phyloP scores from a whole-genome alignment of 2,329 filamentous ascomycete species.

The Phialophora chinensis region DNA sequence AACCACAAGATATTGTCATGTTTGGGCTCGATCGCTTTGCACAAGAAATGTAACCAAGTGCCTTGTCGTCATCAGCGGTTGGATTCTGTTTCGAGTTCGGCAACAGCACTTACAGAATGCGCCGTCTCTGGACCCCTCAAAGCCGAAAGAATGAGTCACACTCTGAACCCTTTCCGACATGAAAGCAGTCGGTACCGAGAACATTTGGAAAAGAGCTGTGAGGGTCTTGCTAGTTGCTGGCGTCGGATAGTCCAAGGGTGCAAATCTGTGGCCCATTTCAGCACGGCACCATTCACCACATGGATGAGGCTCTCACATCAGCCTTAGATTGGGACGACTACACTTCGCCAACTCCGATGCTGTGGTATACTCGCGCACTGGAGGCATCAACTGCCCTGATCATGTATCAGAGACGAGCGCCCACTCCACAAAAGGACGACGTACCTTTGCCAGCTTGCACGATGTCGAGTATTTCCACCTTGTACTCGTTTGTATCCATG shows the following conservation, averaged over 20 bases:
- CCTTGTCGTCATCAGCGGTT: slow-evolving; percentile 5
- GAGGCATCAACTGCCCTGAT: slow-evolving; percentile 3
- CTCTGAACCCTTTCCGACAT: slow-evolving; percentile 18
- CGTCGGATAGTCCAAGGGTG: slow-evolving; percentile 19
- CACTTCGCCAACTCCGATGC: not conserved
- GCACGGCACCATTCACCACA: not conserved
- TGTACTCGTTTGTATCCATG: slow-evolving; percentile 8
- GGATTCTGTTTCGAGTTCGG: not conserved
- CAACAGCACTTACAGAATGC: slow-evolving; percentile 5
- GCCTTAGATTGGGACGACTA: not conserved
- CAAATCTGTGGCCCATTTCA: slow-evolving; percentile 14
- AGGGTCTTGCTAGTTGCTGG: slow-evolving; percentile 10
- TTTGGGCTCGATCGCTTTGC: slow-evolving; percentile 19
- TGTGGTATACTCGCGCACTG: slow-evolving; percentile 4
- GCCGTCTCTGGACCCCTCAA: slow-evolving; percentile 4
- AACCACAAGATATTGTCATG: slow-evolving; percentile 22
- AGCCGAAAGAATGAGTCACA: slow-evolving; percentile 21
- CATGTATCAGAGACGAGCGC: not conserved
- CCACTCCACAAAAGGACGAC: not conserved
- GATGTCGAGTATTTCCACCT: slow-evolving; percentile 15
- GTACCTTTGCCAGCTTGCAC: slow-evolving; percentile 6
- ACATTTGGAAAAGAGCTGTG: slow-evolving; percentile 8
- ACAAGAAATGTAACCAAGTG: slow-evolving; percentile 20
- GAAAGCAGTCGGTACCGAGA: slow-evolving; percentile 18
- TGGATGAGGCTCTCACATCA: slow-evolving; percentile 3